A percentile compares a stretch with the other conserved stretches of the same genome.
These are phyloP conservation scores for Brachypodium distachyon DNA, from an alignment of 202 grass and related monocot species.

Conservation along the genomic window DNA sequence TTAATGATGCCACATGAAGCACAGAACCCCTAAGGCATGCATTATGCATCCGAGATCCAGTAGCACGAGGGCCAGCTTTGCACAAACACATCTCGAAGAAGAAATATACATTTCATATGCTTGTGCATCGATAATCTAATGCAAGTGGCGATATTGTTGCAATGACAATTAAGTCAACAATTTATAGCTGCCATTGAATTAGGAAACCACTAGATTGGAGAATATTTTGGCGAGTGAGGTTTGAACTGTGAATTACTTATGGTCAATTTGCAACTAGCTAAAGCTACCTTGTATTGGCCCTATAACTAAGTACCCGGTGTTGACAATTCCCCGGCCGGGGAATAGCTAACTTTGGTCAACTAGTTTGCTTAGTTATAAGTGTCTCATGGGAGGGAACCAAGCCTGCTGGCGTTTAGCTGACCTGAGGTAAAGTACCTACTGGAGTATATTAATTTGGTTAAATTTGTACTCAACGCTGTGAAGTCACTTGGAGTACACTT, in stretches of 20 bases:
- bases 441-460: too few species aligned
- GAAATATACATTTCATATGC: not conserved
- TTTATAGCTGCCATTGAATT: not conserved
- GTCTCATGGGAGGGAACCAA: slow-evolving; percentile 25
- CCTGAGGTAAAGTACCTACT: too few species aligned
- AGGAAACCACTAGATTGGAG: not conserved
- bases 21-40: too few species aligned
- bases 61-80: not conserved
- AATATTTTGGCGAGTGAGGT: slow-evolving; percentile 12
- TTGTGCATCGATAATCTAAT: not conserved
- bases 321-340: too few species aligned
- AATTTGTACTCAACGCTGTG: too few species aligned
- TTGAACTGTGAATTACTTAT: not conserved
- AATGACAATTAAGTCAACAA: not conserved
- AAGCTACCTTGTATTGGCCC: not conserved
- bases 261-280: not conserved
- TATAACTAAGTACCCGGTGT: too few species aligned
- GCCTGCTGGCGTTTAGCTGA: not conserved
- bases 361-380: slow-evolving; percentile 1
- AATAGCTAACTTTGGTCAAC: not conserved
- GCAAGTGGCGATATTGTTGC: not conserved
- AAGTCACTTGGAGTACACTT: too few species aligned
- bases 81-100: not conserved
- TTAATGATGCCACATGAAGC: too few species aligned
- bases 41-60: not conserved